These are phyloP conservation scores for Exophiala sp. DNA, from an alignment of 2,329 filamentous ascomycete genomes.

Conservation along the genomic window DNA sequence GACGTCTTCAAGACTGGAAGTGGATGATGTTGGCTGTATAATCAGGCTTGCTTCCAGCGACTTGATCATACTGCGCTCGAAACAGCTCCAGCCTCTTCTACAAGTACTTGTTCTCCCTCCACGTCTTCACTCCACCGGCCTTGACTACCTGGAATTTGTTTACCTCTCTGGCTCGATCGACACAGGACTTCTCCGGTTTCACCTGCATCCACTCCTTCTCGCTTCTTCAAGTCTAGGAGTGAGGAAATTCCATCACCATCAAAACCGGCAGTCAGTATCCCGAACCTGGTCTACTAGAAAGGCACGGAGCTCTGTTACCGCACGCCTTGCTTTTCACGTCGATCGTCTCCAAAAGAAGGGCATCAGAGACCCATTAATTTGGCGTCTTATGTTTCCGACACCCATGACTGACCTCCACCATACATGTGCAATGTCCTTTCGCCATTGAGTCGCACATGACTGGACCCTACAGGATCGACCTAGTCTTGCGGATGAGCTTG, in stretches of 20 bases:
- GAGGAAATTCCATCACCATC: neutral
- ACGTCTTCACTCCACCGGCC: neutral
- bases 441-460: slow-evolving; percentile 1
- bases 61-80: neutral
- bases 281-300: neutral
- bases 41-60: neutral
- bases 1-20: neutral
- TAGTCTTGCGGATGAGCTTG: slow-evolving; percentile 8
- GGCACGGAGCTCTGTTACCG: slow-evolving; percentile 10
- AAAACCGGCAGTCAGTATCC: neutral
- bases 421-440: slow-evolving; percentile 3
- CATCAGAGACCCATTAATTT: slow-evolving; percentile 22
- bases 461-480: slow-evolving; percentile 5
- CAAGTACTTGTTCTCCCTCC: neutral
- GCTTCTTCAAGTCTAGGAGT: neutral
- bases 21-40: neutral
- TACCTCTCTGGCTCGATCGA: slow-evolving; percentile 1
- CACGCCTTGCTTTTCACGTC: neutral
- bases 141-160: neutral
- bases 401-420: slow-evolving; percentile 18
- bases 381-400: slow-evolving; percentile 20
- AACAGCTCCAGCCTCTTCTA: neutral
- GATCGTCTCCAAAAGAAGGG: neutral
- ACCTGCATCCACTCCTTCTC: neutral
- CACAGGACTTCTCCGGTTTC: slow-evolving; percentile 4